Evolutionary conservation across 495 filamentous ascomycete genomes (phyloP).

Genomic region (Parachaetomium inaequale): DNA sequence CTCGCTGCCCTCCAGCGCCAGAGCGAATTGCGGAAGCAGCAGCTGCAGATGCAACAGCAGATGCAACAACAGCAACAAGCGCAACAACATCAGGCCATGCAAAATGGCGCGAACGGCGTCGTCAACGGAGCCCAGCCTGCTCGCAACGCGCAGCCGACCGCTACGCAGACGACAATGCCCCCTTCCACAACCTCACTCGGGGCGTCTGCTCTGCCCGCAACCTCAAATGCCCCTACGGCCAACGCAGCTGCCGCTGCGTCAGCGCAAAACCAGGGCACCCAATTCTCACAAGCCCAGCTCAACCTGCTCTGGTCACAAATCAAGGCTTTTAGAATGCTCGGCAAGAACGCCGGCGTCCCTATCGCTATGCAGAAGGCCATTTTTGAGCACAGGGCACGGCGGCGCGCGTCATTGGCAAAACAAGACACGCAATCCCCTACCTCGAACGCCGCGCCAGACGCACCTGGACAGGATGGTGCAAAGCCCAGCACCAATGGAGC

Average conservation of each 20-base stretch:
- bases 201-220: constrained; percentile 35
- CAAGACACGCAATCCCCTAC: constrained; percentile 42
- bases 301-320: constrained; percentile 71
- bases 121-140: constrained; percentile 43
- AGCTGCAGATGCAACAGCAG: constrained; percentile 46
- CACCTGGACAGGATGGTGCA: constrained; percentile 49
- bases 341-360: constrained; percentile 76
- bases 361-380: constrained; percentile 68
- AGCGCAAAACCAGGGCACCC: constrained; percentile 23
- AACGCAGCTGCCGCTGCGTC: constrained; percentile 18
- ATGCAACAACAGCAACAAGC: constrained; percentile 31
- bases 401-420: constrained; percentile 54
- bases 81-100: constrained; percentile 40
- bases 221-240: constrained; percentile 43
- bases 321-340: constrained; percentile 72
- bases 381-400: constrained; percentile 64
- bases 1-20: constrained; percentile 64
- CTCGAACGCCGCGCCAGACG: constrained; percentile 49
- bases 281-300: constrained; percentile 69
- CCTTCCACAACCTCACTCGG: constrained; percentile 30
- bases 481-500: constrained; percentile 34
- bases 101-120: constrained; percentile 44
- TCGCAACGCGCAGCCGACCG: constrained; percentile 34
- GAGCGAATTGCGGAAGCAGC: constrained; percentile 48
- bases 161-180: constrained; percentile 32